Evolutionary conservation across 2,329 filamentous ascomycete genomes (phyloP), one percentile per base, ranked within the genome.

Genomic region (Iodosphaeria phyllophila): DNA sequence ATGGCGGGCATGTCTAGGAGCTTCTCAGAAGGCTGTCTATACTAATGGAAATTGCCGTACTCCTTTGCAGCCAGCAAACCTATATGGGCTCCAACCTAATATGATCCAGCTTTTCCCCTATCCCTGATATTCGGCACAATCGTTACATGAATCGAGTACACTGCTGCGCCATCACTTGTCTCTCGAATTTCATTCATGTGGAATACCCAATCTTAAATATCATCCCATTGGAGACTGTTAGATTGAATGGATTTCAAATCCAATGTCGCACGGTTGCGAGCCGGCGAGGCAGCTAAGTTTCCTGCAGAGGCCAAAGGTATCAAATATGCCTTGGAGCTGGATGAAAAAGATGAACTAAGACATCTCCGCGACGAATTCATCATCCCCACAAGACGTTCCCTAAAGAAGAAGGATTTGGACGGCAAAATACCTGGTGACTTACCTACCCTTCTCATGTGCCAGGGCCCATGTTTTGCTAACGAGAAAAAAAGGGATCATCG

Each of bases 361-460:
- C 51, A 58, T 28, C 60, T 79, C 27, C 64, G 79, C 16, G 51
- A 68, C 13, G 64, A 86, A 36, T 92, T 86, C 44, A 60, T 75
- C 23, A 71, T 91, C 22, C 83, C 83, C 1, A 75, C 74, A 3
- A 79, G 71, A 44, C 56, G 54, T 7, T 78, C 83, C 20, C 49
- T 89, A 22, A 71, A 63, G 43, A 64, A 74, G 34, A 73, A 58
- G 33, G 66, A 60, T 0, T 46, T 78, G 7, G 47, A 56, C 11
- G 56, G 54, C 12, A 43, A 36, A 4, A 35, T 56, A 20, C 50
- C 51, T n/a, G 44, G 55, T 58, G 37, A 23, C 44, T 42, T 8
- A 7, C 11, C 13, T 10, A 7, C 8, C 8, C 8, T 4, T 9
- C 6, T 22, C 22, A 4, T 29, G 16, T 13, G 9, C 4, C 18